Conservation (phyloP, 192 early-diverging fungal species). For the Entomortierella lignicola region DNA sequence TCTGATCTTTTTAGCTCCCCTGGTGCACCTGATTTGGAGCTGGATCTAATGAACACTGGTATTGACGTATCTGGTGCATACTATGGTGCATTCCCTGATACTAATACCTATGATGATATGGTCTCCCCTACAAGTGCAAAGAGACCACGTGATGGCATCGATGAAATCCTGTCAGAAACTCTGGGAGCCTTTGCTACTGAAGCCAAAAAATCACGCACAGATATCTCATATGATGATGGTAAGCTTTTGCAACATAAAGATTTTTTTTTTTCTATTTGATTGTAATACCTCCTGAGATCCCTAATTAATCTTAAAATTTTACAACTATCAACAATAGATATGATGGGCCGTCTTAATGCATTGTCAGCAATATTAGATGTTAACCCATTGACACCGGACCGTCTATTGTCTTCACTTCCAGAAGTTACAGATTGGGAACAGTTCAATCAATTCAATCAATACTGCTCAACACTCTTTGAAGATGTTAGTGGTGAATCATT, state of each 20-base stretch:
- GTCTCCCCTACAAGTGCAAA: constrained; percentile 19
- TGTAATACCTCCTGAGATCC: no score
- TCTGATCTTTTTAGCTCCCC: constrained; percentile 46
- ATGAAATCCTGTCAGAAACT: constrained; percentile 41
- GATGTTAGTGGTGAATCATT: constrained; percentile 46
- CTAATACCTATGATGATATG: constrained; percentile 15
- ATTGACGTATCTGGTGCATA: constrained; percentile 17
- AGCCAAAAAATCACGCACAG: constrained; percentile 47
- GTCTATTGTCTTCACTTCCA: constrained; percentile 17
- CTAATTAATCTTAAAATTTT: no score
- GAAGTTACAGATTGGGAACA: constrained; percentile 37
- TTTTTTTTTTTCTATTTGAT: background rate
- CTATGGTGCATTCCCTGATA: constrained; percentile 18
- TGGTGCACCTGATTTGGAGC: constrained; percentile 19
- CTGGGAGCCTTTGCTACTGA: constrained; percentile 47
- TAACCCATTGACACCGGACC: constrained; percentile 26
- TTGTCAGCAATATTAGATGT: constrained; percentile 33
- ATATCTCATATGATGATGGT: constrained; percentile 52
- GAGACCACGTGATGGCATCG: constrained; percentile 30
- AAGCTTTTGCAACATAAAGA: no score
- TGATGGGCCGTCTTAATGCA: constrained; percentile 39
- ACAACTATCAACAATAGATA: constrained; percentile 22
- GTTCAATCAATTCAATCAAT: constrained; percentile 49
- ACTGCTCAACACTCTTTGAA: constrained; percentile 35
- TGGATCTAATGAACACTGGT: constrained; percentile 28